A percentile compares a stretch with the other conserved stretches of the same genome.
phyloP scores from a whole-genome alignment of 306 rosid genomes.

The Pyrus pyrifolia region DNA sequence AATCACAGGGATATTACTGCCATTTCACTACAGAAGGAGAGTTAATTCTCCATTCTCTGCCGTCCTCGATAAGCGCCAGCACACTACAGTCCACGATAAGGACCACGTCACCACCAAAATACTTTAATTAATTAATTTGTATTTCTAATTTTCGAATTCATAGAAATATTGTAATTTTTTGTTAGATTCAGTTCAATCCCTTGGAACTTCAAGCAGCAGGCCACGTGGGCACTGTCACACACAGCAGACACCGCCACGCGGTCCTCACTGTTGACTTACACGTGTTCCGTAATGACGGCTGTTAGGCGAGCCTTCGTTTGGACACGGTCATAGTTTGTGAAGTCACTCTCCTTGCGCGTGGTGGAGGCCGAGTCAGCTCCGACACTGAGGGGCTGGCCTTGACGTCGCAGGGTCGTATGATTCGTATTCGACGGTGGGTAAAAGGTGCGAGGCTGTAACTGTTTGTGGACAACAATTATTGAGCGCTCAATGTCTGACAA shows the following conservation, averaged over 20 bases:
- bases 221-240: slow-evolving; percentile 19
- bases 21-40: background rate
- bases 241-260: background rate
- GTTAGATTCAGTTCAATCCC: slow-evolving; percentile 37
- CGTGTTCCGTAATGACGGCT: slow-evolving; percentile 36
- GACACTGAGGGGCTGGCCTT: background rate
- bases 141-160: background rate
- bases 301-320: background rate
- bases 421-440: background rate
- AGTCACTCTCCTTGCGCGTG: slow-evolving; percentile 1
- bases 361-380: background rate
- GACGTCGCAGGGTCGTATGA: background rate
- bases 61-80: background rate
- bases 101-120: slow-evolving; percentile 1
- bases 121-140: background rate
- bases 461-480: background rate
- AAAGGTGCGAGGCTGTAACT: background rate
- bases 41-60: background rate
- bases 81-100: slow-evolving; percentile 10
- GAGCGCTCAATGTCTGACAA: too few species aligned
- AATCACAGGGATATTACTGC: background rate
- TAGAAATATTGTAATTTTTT: slow-evolving; percentile 17
- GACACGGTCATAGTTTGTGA: background rate
- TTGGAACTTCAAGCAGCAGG: background rate
- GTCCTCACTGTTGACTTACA: slow-evolving; percentile 25